These are phyloP conservation scores for Didymella pomorum DNA, from an alignment of 2,329 filamentous ascomycete species.

Conservation along the genomic window DNA sequence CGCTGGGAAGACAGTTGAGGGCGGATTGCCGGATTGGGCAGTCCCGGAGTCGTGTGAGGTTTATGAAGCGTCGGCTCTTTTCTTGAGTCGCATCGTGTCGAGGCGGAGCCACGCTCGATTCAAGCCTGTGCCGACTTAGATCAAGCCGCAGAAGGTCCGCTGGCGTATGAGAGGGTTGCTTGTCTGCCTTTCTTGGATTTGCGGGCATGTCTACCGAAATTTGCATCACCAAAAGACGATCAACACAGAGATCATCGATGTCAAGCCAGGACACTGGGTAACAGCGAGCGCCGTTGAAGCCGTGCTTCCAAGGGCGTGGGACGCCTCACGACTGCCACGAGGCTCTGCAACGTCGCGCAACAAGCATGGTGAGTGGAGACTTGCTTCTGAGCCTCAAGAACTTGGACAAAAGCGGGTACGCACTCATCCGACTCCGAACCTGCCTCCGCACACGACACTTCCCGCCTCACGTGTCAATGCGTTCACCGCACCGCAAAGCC, in stretches of 20 bases:
- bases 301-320: constrained; percentile 1
- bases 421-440: constrained; percentile 13
- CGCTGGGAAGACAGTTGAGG: background rate
- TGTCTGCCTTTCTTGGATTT: constrained; percentile 1
- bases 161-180: constrained; percentile 17
- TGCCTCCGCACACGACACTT: background rate
- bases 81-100: constrained; percentile 16
- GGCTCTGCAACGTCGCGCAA: constrained; percentile 4
- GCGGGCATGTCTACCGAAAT: constrained; percentile 2
- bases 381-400: background rate
- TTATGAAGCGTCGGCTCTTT: constrained; percentile 11
- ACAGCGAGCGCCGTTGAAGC: constrained; percentile 3
- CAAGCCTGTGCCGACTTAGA: constrained; percentile 16
- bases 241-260: constrained; percentile 7
- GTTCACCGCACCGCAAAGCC: constrained; percentile 7
- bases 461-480: constrained; percentile 12
- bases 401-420: constrained; percentile 11
- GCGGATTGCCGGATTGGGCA: constrained; percentile 12
- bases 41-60: constrained; percentile 11
- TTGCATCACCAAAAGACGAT: constrained; percentile 6
- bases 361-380: constrained; percentile 12
- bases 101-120: constrained; percentile 1
- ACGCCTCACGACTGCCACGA: background rate
- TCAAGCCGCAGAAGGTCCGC: constrained; percentile 18
- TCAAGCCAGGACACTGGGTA: constrained; percentile 9